A percentile compares a stretch with the other conserved stretches of the same genome.
phyloP scores from a whole-genome alignment of 2,329 filamentous ascomycete species.

The Calonectria hawksworthii region DNA sequence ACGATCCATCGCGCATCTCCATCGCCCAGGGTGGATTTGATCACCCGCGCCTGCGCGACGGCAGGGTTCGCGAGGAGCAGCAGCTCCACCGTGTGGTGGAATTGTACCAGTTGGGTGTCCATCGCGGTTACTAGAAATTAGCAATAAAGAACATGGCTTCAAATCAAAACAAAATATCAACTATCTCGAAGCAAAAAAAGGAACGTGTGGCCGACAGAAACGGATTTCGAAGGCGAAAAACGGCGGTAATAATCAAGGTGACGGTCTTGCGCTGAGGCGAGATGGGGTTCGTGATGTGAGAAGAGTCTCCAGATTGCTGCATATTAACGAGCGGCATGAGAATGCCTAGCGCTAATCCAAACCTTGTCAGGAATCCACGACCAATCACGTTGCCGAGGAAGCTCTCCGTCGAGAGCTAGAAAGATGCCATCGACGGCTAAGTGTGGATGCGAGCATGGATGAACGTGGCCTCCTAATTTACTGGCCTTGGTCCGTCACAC shows the following conservation, averaged over 20 bases:
- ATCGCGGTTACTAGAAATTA: not conserved
- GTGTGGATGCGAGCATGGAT: not conserved
- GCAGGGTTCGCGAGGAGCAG: slow-evolving; percentile 3
- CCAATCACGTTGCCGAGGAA: not conserved
- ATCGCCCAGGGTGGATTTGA: not conserved
- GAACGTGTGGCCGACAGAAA: not conserved
- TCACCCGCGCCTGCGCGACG: not conserved
- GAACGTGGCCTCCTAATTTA: not conserved
- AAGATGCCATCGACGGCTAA: not conserved
- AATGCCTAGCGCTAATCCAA: not conserved
- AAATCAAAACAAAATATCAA: not conserved
- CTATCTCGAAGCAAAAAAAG: not conserved
- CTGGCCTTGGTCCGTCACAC: not conserved
- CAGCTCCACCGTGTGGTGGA: slow-evolving; percentile 6
- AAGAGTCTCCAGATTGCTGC: not conserved
- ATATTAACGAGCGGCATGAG: not conserved
- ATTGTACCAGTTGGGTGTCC: not conserved
- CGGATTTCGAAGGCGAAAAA: not conserved
- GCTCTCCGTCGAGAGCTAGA: not conserved
- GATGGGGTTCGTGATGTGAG: not conserved
- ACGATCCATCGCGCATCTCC: not conserved
- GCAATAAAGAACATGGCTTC: not conserved
- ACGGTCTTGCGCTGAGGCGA: not conserved
- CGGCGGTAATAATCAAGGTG: not conserved
- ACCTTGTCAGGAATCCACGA: not conserved